These are phyloP conservation scores for Sporothrix euskadiensis DNA, from an alignment of 2,329 filamentous ascomycete species.

Conservation along the genomic window DNA sequence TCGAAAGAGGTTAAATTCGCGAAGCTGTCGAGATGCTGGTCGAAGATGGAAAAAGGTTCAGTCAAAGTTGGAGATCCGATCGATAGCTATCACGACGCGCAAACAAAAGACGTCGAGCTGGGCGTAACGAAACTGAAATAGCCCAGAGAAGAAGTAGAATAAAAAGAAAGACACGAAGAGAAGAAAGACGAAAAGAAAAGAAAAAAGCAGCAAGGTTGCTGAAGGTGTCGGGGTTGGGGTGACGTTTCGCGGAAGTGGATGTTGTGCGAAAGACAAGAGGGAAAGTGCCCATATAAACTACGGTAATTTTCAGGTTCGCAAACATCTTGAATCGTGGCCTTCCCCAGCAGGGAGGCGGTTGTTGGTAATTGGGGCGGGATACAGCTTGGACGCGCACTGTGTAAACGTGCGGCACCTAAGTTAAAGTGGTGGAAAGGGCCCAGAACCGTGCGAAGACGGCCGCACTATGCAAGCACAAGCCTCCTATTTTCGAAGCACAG, in stretches of 20 bases:
- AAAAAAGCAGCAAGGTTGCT: background rate
- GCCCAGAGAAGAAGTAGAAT: background rate
- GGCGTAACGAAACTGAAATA: background rate
- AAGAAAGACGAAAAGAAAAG: background rate
- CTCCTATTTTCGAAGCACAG: conserved; percentile 10
- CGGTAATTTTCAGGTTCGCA: background rate
- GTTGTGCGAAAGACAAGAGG: conserved; percentile 1
- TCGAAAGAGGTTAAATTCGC: background rate
- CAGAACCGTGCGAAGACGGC: background rate
- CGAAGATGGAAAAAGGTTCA: background rate
- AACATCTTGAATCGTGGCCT: conserved; percentile 28
- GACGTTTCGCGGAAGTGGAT: conserved; percentile 7
- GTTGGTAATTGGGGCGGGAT: background rate
- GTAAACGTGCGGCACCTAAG: background rate
- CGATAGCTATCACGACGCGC: background rate
- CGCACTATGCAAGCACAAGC: conserved; percentile 11
- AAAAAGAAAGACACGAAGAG: background rate
- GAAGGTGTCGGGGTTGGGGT: background rate
- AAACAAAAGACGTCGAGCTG: background rate
- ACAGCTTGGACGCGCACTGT: background rate
- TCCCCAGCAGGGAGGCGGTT: conserved; percentile 15
- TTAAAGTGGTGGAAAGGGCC: background rate
- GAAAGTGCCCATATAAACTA: background rate
- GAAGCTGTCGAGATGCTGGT: background rate
- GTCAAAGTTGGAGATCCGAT: background rate